phyloP scores from a whole-genome alignment of 2,329 filamentous ascomycete genomes.

The Botrytis medusae region DNA sequence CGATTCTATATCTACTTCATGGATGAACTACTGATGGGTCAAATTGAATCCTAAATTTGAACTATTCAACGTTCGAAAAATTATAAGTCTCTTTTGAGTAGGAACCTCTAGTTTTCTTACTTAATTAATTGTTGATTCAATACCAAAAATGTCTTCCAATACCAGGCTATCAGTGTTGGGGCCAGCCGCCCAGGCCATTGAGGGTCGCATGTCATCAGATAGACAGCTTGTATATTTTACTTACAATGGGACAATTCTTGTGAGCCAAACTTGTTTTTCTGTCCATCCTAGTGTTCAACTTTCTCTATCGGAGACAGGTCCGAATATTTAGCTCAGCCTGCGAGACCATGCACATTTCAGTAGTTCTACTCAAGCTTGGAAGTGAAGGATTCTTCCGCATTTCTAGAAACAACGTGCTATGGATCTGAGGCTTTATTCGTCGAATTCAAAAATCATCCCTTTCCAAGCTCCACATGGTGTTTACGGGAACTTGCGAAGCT shows the following conservation, averaged over 20 bases:
- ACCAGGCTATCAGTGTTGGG: not conserved
- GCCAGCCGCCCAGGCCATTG: not conserved
- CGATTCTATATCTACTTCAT: not conserved
- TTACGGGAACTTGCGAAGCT: not conserved
- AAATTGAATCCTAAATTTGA: not conserved
- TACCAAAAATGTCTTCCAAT: not conserved
- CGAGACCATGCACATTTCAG: not conserved
- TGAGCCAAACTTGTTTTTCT: conserved; percentile 11
- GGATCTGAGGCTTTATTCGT: not conserved
- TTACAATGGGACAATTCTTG: conserved; percentile 20
- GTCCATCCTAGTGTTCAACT: not conserved
- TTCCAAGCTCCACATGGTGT: not conserved
- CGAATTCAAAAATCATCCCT: not conserved
- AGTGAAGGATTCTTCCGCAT: not conserved
- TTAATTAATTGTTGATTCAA: not conserved
- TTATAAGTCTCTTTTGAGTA: not conserved
- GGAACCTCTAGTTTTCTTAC: not conserved
- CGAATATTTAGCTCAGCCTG: not conserved
- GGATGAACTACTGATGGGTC: not conserved
- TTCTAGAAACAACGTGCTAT: not conserved
- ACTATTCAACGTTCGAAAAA: not conserved
- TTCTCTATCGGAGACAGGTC: not conserved
- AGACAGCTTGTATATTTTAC: not conserved
- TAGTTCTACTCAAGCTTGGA: not conserved
- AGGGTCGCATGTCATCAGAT: not conserved